These are phyloP conservation scores for Claviceps digitariae DNA, from an alignment of 2,329 filamentous ascomycete species.

Conservation along the genomic window DNA sequence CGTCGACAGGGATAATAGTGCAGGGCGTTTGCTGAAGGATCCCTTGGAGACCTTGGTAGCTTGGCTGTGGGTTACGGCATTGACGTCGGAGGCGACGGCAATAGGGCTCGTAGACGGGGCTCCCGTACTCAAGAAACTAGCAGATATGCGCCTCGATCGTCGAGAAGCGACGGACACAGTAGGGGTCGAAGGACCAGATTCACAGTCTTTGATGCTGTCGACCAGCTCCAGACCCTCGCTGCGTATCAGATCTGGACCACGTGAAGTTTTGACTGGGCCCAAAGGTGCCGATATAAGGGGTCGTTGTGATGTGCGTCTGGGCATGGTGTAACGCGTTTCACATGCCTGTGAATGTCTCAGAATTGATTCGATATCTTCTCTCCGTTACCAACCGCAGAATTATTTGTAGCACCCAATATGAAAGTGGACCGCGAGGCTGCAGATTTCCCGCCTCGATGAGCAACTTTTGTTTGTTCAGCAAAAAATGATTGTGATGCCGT, in stretches of 20 bases:
- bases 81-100: conserved; percentile 16
- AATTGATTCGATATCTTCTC: background rate
- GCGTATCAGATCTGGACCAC: conserved; percentile 21
- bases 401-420: background rate
- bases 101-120: conserved; percentile 17
- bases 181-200: conserved; percentile 1
- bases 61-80: conserved; percentile 8
- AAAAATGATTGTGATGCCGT: background rate
- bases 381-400: background rate
- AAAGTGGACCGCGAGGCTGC: background rate
- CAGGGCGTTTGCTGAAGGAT: background rate
- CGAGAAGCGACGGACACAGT: background rate
- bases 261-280: conserved; percentile 24
- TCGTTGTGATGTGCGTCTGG: conserved; percentile 4
- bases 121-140: conserved; percentile 14
- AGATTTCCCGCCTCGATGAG: background rate
- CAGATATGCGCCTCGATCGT: conserved; percentile 15
- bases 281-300: conserved; percentile 23
- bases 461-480: background rate
- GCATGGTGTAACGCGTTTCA: conserved; percentile 8
- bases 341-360: background rate
- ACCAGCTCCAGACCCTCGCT: conserved; percentile 22
- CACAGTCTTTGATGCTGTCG: conserved; percentile 22
- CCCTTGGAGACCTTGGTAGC: background rate
- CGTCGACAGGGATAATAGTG: conserved; percentile 5